phyloP scores from a whole-genome alignment of 106 monocot genomes.

The Iris macrosiphon region DNA sequence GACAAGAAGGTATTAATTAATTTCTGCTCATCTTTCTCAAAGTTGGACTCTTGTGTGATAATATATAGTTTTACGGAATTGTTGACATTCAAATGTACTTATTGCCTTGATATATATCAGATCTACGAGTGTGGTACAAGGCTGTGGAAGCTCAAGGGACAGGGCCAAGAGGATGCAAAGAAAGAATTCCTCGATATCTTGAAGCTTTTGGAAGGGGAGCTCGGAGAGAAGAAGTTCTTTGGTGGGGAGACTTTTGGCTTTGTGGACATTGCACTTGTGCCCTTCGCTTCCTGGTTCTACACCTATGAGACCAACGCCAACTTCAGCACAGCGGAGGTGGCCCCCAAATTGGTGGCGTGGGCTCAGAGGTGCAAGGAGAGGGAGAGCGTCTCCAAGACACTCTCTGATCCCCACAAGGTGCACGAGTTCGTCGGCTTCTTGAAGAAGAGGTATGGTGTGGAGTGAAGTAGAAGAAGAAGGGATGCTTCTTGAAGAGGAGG shows the following conservation, averaged over 20 bases:
- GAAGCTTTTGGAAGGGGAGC: conserved; percentile 40
- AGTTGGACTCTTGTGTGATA: too few relatives aligned
- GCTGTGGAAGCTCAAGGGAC: conserved; percentile 51
- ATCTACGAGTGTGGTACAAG: conserved; percentile 22
- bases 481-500: conserved; percentile 3
- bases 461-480: conserved; percentile 4
- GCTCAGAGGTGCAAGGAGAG: conserved; percentile 43
- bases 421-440: conserved; percentile 28
- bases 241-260: conserved; percentile 43
- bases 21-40: not conserved
- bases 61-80: too few relatives aligned
- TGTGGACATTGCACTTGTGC: conserved; percentile 46
- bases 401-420: conserved; percentile 28
- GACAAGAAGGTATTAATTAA: conserved; percentile 20
- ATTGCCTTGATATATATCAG: too few relatives aligned
- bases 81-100: too few relatives aligned
- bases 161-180: conserved; percentile 36
- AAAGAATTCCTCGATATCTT: conserved; percentile 34
- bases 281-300: conserved; percentile 49
- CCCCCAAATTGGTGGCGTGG: conserved; percentile 49
- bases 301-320: conserved; percentile 26
- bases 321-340: conserved; percentile 35
- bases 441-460: conserved; percentile 29
- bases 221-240: conserved; percentile 52
- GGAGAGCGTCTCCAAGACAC: conserved; percentile 41